Conservation (phyloP, 2,329 filamentous ascomycete genomes). For the Verticillium zaregamsianum region DNA sequence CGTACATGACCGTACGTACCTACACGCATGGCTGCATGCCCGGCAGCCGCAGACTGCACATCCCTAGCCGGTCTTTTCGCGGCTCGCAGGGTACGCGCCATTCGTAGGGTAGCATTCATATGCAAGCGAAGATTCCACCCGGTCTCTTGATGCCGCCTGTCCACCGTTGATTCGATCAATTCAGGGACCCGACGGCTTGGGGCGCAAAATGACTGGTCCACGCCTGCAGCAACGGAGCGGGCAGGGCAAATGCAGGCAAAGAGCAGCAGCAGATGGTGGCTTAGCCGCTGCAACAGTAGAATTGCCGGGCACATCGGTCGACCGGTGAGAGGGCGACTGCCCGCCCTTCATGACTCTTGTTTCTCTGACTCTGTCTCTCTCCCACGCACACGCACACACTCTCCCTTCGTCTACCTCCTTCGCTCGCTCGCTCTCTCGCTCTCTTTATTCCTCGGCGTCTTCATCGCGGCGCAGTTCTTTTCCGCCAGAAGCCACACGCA, state of each 20-base stretch:
- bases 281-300: conserved; percentile 13
- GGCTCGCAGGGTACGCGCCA: no score
- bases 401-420: neutral
- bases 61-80: no score
- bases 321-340: neutral
- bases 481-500: neutral
- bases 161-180: conserved; percentile 7
- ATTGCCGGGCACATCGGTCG: conserved; percentile 9
- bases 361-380: no score
- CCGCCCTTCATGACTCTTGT: neutral
- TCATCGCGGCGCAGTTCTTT: neutral
- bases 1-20: no score
- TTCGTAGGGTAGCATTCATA: neutral
- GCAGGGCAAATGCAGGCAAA: neutral
- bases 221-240: neutral
- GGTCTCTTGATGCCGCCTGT: no score
- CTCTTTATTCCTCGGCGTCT: neutral
- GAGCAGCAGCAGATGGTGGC: conserved; percentile 7
- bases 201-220: conserved; percentile 6
- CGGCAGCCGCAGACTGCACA: no score
- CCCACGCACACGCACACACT: no score
- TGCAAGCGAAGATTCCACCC: conserved; percentile 9
- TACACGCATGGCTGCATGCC: no score
- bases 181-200: conserved; percentile 6
- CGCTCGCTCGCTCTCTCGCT: neutral